Percentiles rank a stretch among this genome's conserved stretches.
Conservation (phyloP, 2,329 filamentous ascomycete species). For the Alternaria dauci region DNA sequence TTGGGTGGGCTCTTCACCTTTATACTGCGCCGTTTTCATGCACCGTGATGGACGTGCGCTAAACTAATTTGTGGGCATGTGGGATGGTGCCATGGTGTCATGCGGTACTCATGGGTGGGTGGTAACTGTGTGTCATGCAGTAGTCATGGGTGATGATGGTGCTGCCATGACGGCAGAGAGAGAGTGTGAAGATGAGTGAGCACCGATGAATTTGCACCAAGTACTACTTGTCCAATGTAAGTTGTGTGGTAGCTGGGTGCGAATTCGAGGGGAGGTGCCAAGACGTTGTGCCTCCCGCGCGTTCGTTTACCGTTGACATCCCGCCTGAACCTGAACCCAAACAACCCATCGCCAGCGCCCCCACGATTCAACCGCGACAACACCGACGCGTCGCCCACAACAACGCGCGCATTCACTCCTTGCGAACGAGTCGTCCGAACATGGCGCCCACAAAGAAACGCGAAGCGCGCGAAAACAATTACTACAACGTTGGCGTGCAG, state of each 20-base stretch:
- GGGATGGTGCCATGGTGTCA: slow-evolving; percentile 10
- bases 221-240: neutral
- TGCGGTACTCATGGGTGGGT: slow-evolving; percentile 17
- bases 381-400: slow-evolving; percentile 23
- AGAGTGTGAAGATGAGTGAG: neutral
- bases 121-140: slow-evolving; percentile 17
- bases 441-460: slow-evolving; percentile 50
- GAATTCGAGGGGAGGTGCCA: slow-evolving; percentile 17
- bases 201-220: neutral
- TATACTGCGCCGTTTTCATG: slow-evolving; percentile 21
- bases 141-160: slow-evolving; percentile 4
- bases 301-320: slow-evolving; percentile 22
- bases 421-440: neutral
- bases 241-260: neutral
- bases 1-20: slow-evolving; percentile 32
- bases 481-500: slow-evolving; percentile 52
- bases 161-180: neutral
- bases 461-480: slow-evolving; percentile 52
- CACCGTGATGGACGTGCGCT: slow-evolving; percentile 28
- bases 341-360: slow-evolving; percentile 29
- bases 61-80: slow-evolving; percentile 9
- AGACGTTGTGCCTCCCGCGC: slow-evolving; percentile 7
- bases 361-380: slow-evolving; percentile 4
- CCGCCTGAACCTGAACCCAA: slow-evolving; percentile 27
- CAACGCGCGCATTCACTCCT: slow-evolving; percentile 24